Evolutionary conservation across 352 stramenopile species (phyloP).

Genomic region (Phytophthora boehmeriae): DNA sequence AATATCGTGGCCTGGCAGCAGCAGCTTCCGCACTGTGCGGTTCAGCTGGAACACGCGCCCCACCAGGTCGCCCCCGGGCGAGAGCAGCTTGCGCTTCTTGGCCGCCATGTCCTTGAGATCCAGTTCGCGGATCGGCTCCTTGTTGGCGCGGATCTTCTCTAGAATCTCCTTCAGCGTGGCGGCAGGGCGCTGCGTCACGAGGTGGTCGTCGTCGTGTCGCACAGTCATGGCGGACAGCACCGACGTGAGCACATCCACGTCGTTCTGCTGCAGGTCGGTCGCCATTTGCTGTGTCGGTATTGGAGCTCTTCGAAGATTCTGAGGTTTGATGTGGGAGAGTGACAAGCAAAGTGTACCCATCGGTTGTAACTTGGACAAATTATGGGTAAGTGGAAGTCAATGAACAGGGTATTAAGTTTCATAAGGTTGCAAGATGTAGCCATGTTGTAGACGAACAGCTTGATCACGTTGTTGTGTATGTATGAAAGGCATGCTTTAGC

Average conservation of each 20-base stretch:
- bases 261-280: conserved; percentile 13
- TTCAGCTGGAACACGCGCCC: conserved; percentile 61
- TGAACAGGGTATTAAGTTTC: too few relatives aligned
- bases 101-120: conserved; percentile 62
- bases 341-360: too few relatives aligned
- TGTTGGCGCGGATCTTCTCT: conserved; percentile 59
- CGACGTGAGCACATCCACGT: conserved; percentile 35
- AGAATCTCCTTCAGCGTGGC: conserved; percentile 58
- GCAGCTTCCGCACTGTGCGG: conserved; percentile 44
- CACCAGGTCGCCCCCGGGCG: conserved; percentile 45
- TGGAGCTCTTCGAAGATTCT: not conserved
- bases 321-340: conserved; percentile 11
- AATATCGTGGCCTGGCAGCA: conserved; percentile 62
- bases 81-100: conserved; percentile 47
- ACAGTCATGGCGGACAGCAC: conserved; percentile 48
- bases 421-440: too few relatives aligned
- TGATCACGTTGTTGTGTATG: too few relatives aligned
- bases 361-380: too few relatives aligned
- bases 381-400: too few relatives aligned
- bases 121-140: conserved; percentile 58
- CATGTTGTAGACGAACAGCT: too few relatives aligned
- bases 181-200: conserved; percentile 42
- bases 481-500: too few relatives aligned
- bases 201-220: conserved; percentile 35
- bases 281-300: conserved; percentile 4